Base-by-base conservation (phyloP, 169 alveolate genomes). In the Plasmodium ovale region DNA sequence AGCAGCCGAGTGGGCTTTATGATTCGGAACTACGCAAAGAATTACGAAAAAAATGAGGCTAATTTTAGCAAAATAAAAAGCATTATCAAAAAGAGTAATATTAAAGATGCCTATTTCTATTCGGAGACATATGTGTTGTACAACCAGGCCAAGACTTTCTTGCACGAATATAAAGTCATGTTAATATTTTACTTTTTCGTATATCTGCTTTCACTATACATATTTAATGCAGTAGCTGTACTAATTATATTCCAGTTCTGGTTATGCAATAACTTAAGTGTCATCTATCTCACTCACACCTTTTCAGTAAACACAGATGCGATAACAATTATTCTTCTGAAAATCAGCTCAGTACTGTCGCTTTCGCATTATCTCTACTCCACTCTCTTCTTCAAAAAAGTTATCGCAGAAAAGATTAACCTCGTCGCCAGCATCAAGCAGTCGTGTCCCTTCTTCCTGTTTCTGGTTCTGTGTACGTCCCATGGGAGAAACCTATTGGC, bases 71-170 rank as follows among this genome's bases (percentile, higher is more conserved):
- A 33, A 82, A 82, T 82, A 65, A 23, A 82, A 31, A 53, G 65
- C 19, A 51, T 82, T 35, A 7, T 82, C n/a, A 54, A 82, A 82
- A 82, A 42, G 12, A 65, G 84, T 47, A 51, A 65, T 58, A 51
- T 82, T 10, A 67, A 82, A 29, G 37, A 67, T 82, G 35, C 25
- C 9, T 82, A 82, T 49, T 65, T 82, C 65, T 82, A 65, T 23
- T 82, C 90, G 37, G 90, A 82, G 33, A 35, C 71, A 2, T 82
- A 65, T n/a, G 67, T 47, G 5, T 37, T 82, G n/a, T 82, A 65
- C 29, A 44, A 82, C 3, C 90, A 82, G 65, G 90, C 77, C 16
- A 12, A 56, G 49, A 37, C 39, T 14, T 82, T 82, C 65, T 25
- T 33, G 6, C 23, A 39, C 14, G 90, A 82, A 67, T 82, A 42